Evolutionary conservation across 2,329 filamentous ascomycete species (phyloP), one percentile per base, ranked within the genome.

Genomic region (Hortaea sp.): DNA sequence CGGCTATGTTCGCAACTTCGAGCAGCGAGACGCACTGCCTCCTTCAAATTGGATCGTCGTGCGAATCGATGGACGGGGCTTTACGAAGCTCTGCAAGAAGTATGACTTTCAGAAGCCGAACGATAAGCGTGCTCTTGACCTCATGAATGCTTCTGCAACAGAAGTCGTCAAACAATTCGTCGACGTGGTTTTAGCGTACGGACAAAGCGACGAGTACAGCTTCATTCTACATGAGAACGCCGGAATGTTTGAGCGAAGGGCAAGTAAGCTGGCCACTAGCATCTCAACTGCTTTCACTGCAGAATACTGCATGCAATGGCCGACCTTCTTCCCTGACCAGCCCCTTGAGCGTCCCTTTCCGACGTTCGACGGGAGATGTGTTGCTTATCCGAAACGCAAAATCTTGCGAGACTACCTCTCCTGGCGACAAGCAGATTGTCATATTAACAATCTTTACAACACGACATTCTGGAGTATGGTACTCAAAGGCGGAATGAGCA

Each of bases 381-480:
- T 98, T 3, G 81, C 84, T 62, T 98, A 97, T 67, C 92, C 92
- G 0, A 85, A 78, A 46, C 74, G 84, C 5, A 74, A 77, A 57
- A 94, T 95, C 63, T 67, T 98, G 54, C 76, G 89, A 28, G 92
- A 98, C 69, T 98, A 98, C 65, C 80, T 98, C 75, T 89, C 85
- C 63, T 98, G 92, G 92, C 78, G 92, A 57, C 92, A 98, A 66
- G 92, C 86, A 39, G 92, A 98, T 65, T 97, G 92, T 54, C 92
- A 98, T 63, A 94, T 98, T 58, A 98, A 98, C 66, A 98, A 98
- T 60, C 77, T 98, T 4, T 98, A 95, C 67, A 98, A 98, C 64
- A 98, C 92, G 0, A 87, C 88, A 0, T 97, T 97, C 65, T 98
- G 92, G 92, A 74, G 83, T 1, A 72, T 98, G 58, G 84, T 97